A percentile compares a stretch with the other conserved stretches of the same genome.
phyloP scores from a whole-genome alignment of 352 stramenopile species.

The Phytophthora citrophthora region DNA sequence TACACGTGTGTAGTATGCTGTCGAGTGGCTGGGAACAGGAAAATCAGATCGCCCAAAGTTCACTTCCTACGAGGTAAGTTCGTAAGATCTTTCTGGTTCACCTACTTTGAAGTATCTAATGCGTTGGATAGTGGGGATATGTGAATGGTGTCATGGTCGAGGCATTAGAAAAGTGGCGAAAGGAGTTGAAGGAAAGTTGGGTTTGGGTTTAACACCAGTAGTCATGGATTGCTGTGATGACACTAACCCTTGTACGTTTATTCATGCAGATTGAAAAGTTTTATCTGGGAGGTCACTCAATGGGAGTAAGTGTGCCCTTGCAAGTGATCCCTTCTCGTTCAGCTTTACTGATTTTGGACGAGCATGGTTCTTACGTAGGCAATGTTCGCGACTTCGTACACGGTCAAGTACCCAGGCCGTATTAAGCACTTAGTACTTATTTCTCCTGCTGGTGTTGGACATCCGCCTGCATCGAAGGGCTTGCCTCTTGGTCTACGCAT shows the following conservation, averaged over 20 bases:
- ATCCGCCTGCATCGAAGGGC: constrained; percentile 37
- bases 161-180: constrained; percentile 65
- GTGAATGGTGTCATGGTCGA: constrained; percentile 67
- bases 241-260: too few relatives aligned
- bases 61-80: constrained; percentile 54
- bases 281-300: constrained; percentile 65
- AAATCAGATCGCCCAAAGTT: constrained; percentile 69
- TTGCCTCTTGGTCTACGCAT: constrained; percentile 45
- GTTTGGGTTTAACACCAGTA: background rate
- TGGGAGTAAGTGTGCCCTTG: constrained; percentile 45
- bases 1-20: constrained; percentile 48
- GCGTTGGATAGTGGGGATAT: constrained; percentile 47
- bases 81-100: too few relatives aligned
- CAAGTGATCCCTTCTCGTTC: background rate
- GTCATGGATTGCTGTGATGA: too few relatives aligned
- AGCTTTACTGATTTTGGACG: constrained; percentile 2
- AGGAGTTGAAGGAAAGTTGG: constrained; percentile 49
- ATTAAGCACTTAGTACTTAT: constrained; percentile 68
- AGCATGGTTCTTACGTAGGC: constrained; percentile 33
- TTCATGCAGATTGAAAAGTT: constrained; percentile 58
- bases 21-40: constrained; percentile 75
- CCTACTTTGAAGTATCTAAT: too few relatives aligned
- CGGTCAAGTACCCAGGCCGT: constrained; percentile 44
- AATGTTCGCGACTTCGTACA: constrained; percentile 67
- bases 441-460: constrained; percentile 63